Base-by-base conservation (phyloP, 192 early-diverging fungal genomes). In the Dispira parvispora region DNA sequence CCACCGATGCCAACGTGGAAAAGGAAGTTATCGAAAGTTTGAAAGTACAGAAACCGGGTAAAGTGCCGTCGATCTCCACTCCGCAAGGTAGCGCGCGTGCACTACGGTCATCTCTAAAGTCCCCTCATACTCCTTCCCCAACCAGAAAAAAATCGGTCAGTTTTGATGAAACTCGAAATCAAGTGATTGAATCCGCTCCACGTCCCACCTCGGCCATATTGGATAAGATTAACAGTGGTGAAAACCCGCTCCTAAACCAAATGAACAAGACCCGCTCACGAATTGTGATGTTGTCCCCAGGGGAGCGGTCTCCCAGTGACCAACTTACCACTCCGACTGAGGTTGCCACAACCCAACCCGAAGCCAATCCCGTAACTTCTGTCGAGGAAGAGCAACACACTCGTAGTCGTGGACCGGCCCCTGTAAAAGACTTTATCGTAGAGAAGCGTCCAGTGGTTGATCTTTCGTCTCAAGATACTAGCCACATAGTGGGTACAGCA, bases 271-370 rank as follows among this genome's bases (percentile, higher is more conserved):
- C 52, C 26, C n/a, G 26, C n/a, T 18, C 52, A 18, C 52, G 52
- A 8, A 53, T 53, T 12, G 52, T 53, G 20, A 53, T 53, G 52
- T 25, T 53, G 52, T n/a, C 52, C 10, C 52, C 52, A 25, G 52
- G 52, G 8, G 11, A n/a, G 9, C n/a, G n/a, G n/a, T n/a, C n/a
- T n/a, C n/a, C n/a, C n/a, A n/a, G n/a, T n/a, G n/a, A n/a, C n/a
- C n/a, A n/a, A n/a, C n/a, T n/a, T n/a, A n/a, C n/a, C n/a, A n/a
- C n/a, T n/a, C n/a, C n/a, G n/a, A n/a, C n/a, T n/a, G n/a, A n/a
- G n/a, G n/a, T n/a, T n/a, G n/a, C n/a, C n/a, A n/a, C n/a, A n/a
- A n/a, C n/a, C n/a, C n/a, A n/a, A n/a, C n/a, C n/a, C n/a, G n/a
- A n/a, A n/a, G n/a, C n/a, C n/a, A n/a, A n/a, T n/a, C n/a, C n/a